phyloP scores from a whole-genome alignment of 495 filamentous ascomycete genomes.

The Symbiotaphrina buchneri region DNA sequence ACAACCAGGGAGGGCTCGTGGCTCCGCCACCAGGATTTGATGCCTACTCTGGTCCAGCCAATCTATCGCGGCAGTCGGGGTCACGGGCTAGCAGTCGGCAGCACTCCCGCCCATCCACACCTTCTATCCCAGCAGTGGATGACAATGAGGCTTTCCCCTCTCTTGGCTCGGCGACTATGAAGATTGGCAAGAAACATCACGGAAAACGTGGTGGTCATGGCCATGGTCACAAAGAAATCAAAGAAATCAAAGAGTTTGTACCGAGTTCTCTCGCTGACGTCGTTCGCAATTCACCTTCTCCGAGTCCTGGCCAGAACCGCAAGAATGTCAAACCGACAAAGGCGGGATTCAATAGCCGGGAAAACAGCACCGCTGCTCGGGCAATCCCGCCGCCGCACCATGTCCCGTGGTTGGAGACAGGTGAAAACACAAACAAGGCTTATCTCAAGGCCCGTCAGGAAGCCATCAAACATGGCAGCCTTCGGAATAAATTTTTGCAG shows the following conservation, averaged over 20 bases:
- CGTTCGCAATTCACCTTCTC: constrained; percentile 79
- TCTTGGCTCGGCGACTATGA: constrained; percentile 58
- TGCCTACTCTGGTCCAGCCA: constrained; percentile 20
- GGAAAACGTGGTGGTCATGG: constrained; percentile 56
- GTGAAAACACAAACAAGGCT: constrained; percentile 69
- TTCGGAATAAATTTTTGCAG: constrained; percentile 93
- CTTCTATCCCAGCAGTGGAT: constrained; percentile 57
- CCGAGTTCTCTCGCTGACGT: constrained; percentile 85
- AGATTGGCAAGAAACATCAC: constrained; percentile 73
- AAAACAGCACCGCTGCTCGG: constrained; percentile 59
- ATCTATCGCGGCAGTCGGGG: constrained; percentile 37
- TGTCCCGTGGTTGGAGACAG: constrained; percentile 93
- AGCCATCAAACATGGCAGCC: constrained; percentile 86
- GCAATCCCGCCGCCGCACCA: constrained; percentile 74
- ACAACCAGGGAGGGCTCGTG: constrained; percentile 9
- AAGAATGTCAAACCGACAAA: constrained; percentile 20
- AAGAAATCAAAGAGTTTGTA: constrained; percentile 29
- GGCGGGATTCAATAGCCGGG: constrained; percentile 33
- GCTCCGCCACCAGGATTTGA: constrained; percentile 42
- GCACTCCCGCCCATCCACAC: constrained; percentile 41
- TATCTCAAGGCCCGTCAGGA: constrained; percentile 88
- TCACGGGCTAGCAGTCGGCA: constrained; percentile 81
- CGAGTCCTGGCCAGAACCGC: constrained; percentile 20
- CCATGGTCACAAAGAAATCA: constrained; percentile 32
- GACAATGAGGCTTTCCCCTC: constrained; percentile 93